Evolutionary conservation across 805 yeast species (phyloP), one percentile per base, ranked within the genome.

Genomic region (Jamesozyma gamospora): DNA sequence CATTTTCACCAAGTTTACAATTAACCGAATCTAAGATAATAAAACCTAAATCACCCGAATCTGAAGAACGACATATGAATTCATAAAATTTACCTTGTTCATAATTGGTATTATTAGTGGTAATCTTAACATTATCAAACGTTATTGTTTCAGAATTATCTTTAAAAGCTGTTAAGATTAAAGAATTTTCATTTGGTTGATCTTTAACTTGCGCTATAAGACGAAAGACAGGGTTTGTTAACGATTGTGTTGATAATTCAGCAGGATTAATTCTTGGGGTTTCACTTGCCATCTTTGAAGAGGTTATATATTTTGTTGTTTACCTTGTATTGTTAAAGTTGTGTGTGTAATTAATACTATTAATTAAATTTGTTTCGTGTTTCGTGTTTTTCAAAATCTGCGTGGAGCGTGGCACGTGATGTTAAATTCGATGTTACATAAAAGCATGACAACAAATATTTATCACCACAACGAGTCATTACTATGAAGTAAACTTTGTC

Each of bases 251-350:
- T 13, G 52, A 43, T 3, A 58, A 44, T 27, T 55, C 54, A 25
- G 48, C 46, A 6, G 63, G 62, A 32, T 55, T 58, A 26, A 60
- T 41, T 42, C 64, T 52, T 29, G 62, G 62, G 3, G 64, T 59
- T 41, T 53, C 59, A 40, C 52, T 56, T 16, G 59, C 52, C 62
- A 55, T 56, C n/a, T n/a, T n/a, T n/a, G n/a, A n/a, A n/a, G n/a
- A n/a, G n/a, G n/a, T n/a, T n/a, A n/a, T n/a, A n/a, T n/a, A n/a
- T n/a, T n/a, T n/a, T n/a, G n/a, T n/a, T n/a, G n/a, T n/a, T n/a
- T n/a, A n/a, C n/a, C n/a, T n/a, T n/a, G n/a, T n/a, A n/a, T n/a
- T n/a, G n/a, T n/a, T n/a, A n/a, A n/a, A n/a, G n/a, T n/a, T n/a
- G n/a, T n/a, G n/a, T n/a, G n/a, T n/a, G n/a, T n/a, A n/a, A n/a